Evolutionary conservation across 2,329 filamentous ascomycete species (phyloP), one percentile per base, ranked within the genome.

Genomic region (Nigrospora osmanthi): DNA sequence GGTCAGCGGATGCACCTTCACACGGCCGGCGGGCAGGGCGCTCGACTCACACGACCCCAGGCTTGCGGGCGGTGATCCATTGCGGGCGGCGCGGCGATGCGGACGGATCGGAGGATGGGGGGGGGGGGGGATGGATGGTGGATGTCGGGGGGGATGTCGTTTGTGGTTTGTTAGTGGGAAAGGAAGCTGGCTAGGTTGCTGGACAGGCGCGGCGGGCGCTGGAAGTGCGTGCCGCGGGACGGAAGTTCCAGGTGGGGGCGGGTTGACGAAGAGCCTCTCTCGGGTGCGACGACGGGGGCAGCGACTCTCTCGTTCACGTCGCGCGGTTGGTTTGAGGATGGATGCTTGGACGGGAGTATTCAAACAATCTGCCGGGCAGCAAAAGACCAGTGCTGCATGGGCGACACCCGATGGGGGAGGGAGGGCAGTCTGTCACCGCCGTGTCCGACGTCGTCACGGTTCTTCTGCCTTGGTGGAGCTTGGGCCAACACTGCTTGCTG

Each of bases 41-140:
- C 38, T 34, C 42, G 49, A 71, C 80, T 62, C 76, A 85, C 81
- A 70, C 82, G 80, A 54, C 82, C 82, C 82, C 82, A 86, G 60
- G 76, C 77, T 71, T 85, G 80, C 60, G 82, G 82, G 68, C 81
- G 77, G 68, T 86, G 82, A 67, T 86, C 83, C 82, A 86, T 86
- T 36, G 47, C 55, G 45, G 51, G 42, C 44, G 35, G 55, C 49
- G 48, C 44, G 49, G 50, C 40, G 44, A 42, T 28, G 44, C 42
- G 36, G 37, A 41, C 34, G 38, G 15, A 44, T 46, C 35, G 11
- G 36, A 30, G 42, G 15, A 35, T 49, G 40, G 41, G 38, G 46
- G 34, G 34, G 46, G 34, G 38, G 13, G 6, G 30, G 41, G 48
- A 3, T 23, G 23, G 16, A 32, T 11, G 39, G 42, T 35, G 42